Percentiles rank a stretch among this genome's conserved stretches.
These are phyloP conservation scores for Pisolithus orientalis DNA, from an alignment of 768 basidiomycete genomes.

Conservation along the genomic window DNA sequence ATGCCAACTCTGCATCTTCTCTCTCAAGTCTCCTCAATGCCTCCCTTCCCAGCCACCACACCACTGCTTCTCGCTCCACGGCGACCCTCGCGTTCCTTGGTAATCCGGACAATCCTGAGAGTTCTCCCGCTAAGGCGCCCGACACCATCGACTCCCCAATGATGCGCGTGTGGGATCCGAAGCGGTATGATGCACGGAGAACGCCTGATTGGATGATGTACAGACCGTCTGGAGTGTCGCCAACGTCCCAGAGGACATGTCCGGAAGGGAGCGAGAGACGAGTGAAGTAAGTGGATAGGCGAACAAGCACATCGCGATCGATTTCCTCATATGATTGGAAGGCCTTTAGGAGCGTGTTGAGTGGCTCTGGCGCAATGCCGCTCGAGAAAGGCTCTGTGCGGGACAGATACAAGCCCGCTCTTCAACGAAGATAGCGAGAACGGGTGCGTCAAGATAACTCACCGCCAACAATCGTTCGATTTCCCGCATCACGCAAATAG, in stretches of 20 bases:
- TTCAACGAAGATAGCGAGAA: neutral
- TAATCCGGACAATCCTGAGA: constrained; percentile 75
- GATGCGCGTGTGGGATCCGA: constrained; percentile 56
- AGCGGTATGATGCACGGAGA: constrained; percentile 76
- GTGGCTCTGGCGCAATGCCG: constrained; percentile 49
- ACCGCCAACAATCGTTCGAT: constrained; percentile 63
- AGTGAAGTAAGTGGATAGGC: constrained; percentile 68
- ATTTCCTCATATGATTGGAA: constrained; percentile 69
- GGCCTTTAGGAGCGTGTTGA: constrained; percentile 68
- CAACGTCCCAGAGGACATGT: constrained; percentile 66
- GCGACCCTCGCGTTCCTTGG: constrained; percentile 81
- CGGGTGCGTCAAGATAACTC: constrained; percentile 4
- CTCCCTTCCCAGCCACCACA: constrained; percentile 74
- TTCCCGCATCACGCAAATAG: constrained; percentile 67
- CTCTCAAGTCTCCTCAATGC: constrained; percentile 56
- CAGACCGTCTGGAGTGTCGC: constrained; percentile 72
- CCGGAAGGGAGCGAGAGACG: constrained; percentile 52
- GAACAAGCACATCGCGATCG: constrained; percentile 50
- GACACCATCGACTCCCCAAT: constrained; percentile 92
- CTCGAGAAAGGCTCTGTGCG: constrained; percentile 20
- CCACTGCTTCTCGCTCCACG: constrained; percentile 67
- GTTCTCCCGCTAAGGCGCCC: constrained; percentile 87
- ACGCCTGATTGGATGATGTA: constrained; percentile 89
- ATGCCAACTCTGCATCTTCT: constrained; percentile 63
- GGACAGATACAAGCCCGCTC: neutral